Evolutionary conservation across 192 early-diverging fungal species (phyloP).

Genomic region (Powellomyces hirtus): DNA sequence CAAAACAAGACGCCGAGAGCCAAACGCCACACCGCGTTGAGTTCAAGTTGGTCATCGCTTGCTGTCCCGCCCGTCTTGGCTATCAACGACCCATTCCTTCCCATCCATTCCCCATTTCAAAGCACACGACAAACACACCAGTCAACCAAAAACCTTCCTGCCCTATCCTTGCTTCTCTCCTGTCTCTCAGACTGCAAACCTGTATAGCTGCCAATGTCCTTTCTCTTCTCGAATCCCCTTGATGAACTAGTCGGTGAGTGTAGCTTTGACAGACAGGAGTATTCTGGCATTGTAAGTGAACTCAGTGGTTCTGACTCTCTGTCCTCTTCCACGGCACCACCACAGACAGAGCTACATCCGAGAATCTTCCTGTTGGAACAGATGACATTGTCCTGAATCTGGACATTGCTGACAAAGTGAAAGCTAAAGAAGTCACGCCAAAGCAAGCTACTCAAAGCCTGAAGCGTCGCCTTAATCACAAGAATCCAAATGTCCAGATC

Average conservation of each 20-base stretch:
- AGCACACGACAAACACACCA: too few relatives aligned
- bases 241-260: conserved; percentile 44
- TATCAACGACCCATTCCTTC: too few relatives aligned
- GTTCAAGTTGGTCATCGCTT: too few relatives aligned
- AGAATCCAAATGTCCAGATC: conserved; percentile 94
- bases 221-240: conserved; percentile 38
- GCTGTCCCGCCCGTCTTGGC: too few relatives aligned
- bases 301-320: neutral
- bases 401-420: conserved; percentile 92
- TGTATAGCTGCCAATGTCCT: conserved; percentile 17
- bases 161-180: neutral
- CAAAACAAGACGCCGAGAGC: too few relatives aligned
- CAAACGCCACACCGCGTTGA: too few relatives aligned
- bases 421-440: conserved; percentile 70
- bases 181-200: neutral
- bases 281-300: neutral
- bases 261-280: too few relatives aligned
- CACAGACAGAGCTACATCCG: conserved; percentile 75
- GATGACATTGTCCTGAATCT: conserved; percentile 81
- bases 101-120: too few relatives aligned
- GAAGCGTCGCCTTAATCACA: conserved; percentile 76
- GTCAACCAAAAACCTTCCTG: too few relatives aligned
- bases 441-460: conserved; percentile 74
- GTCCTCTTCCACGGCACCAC: neutral
- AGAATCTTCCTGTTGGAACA: conserved; percentile 80